Conservation (phyloP, 768 basidiomycete genomes). For the Hydnomerulius pinastri region DNA sequence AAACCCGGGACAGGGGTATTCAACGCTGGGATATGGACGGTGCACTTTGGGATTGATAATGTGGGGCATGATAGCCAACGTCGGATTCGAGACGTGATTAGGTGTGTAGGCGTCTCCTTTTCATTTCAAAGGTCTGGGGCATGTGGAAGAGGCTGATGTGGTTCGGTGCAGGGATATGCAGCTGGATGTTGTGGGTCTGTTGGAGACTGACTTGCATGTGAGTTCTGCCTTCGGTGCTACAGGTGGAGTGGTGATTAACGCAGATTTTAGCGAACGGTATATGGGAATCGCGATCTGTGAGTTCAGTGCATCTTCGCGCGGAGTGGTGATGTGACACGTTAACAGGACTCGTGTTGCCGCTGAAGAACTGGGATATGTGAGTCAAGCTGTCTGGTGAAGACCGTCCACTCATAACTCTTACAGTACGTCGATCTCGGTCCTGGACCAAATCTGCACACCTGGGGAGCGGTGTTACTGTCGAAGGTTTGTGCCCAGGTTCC, state of each 20-base stretch:
- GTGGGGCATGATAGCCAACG: constrained; percentile 36
- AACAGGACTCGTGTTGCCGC: constrained; percentile 70
- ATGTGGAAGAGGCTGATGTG: not conserved
- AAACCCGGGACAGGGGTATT: constrained; percentile 67
- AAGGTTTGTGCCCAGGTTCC: constrained; percentile 47
- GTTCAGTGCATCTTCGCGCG: constrained; percentile 12
- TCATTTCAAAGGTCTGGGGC: not conserved
- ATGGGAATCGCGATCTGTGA: constrained; percentile 85
- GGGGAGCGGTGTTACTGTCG: constrained; percentile 82
- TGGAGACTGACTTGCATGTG: constrained; percentile 87
- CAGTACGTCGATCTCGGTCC: constrained; percentile 90
- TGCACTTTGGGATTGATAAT: constrained; percentile 77
- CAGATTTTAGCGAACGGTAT: constrained; percentile 57
- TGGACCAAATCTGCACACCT: constrained; percentile 85
- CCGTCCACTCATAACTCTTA: constrained; percentile 3
- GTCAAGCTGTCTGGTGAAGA: constrained; percentile 25
- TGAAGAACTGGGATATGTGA: constrained; percentile 80
- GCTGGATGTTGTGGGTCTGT: constrained; percentile 79
- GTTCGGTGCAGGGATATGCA: constrained; percentile 63
- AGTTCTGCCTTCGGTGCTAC: constrained; percentile 29
- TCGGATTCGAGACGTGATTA: constrained; percentile 50
- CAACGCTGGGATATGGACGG: constrained; percentile 86
- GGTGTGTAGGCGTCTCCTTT: constrained; percentile 43
- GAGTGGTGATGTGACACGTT: constrained; percentile 4
- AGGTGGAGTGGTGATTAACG: not conserved